Base-by-base conservation (phyloP, 495 filamentous ascomycete species). In the Evernia prunastri region DNA sequence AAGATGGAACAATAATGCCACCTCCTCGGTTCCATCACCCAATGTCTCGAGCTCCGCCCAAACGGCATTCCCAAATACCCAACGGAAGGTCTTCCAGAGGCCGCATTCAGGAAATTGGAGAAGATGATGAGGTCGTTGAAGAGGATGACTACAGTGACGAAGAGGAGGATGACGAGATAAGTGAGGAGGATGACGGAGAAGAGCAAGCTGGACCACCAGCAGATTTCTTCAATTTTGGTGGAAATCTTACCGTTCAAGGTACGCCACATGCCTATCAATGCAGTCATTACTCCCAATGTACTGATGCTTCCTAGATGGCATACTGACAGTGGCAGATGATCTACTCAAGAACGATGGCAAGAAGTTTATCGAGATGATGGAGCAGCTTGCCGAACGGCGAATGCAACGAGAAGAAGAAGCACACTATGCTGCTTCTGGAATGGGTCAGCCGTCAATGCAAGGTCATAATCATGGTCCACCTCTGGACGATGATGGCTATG, bases 311-410 rank as follows among this genome's bases (percentile, higher is more conserved):
- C 64, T 79, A 97, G 92, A 94, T 78, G 95, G 95, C 66, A 97
- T 97, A 72, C 86, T 99, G 71, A 99, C 94, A 61, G 95, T 99
- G 68, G 94, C 94, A 71, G 94, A 99, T 78, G 94, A 99, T 76
- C 81, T 99, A 58, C 82, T 99, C 39, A 96, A 97, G 75, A 99
- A 99, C 74, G 94, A 99, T 73, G 94, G 94, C 72, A 96, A 96
- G 75, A 96, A 96, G 72, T 99, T 99, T 80, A 99, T 99, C 75
- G 94, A 99, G 75, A 97, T 99, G 94, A 99, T 99, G 95, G 94
- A 99, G 73, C 92, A 97, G 74, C 84, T 99, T 69, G 95, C 94
- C 15, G 95, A 99, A 76, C 89, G 93, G 63, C 86, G 94, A 67
- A 97, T 99, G 92, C 88, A 91, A 68, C 87, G 94, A 40, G 94